Evolutionary conservation across 2,329 filamentous ascomycete species (phyloP).

Genomic region (Ophiostoma triangulosporum): DNA sequence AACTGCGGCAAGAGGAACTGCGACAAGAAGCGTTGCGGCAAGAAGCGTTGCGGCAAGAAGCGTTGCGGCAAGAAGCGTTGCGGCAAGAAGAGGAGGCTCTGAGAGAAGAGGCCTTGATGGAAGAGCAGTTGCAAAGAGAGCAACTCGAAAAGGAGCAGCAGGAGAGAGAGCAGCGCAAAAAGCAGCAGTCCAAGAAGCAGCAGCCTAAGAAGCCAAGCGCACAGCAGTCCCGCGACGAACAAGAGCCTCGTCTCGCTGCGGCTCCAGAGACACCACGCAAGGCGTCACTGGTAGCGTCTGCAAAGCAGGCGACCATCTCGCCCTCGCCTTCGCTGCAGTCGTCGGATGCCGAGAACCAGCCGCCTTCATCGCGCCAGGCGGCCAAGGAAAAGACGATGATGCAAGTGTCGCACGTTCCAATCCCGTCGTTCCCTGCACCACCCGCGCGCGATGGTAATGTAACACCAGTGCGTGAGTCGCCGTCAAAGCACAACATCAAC

Average conservation of each 20-base stretch:
- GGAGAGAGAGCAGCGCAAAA: not conserved
- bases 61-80: not conserved
- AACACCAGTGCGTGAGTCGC: constrained; percentile 23
- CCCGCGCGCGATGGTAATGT: constrained; percentile 14
- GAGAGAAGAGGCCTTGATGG: not conserved
- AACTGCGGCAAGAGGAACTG: not conserved
- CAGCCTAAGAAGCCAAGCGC: not conserved
- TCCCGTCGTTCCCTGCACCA: constrained; percentile 16
- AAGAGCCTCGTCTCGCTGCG: not conserved
- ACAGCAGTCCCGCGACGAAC: not conserved
- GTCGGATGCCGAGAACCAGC: constrained; percentile 68
- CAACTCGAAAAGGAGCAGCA: not conserved
- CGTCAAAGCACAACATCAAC: constrained; percentile 42
- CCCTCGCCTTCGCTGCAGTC: constrained; percentile 60
- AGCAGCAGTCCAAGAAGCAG: constrained; percentile 1
- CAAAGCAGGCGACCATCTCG: constrained; percentile 40
- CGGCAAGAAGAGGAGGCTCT: not conserved
- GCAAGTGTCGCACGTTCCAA: constrained; percentile 19
- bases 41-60: not conserved
- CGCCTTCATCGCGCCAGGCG: constrained; percentile 51
- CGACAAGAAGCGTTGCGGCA: not conserved
- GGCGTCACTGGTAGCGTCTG: constrained; percentile 31
- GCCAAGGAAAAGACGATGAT: constrained; percentile 33
- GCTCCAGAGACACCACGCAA: constrained; percentile 28
- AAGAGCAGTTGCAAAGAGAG: not conserved